Base-by-base conservation (phyloP, 306 rosid genomes). In the Erythrophleum fordii region DNA sequence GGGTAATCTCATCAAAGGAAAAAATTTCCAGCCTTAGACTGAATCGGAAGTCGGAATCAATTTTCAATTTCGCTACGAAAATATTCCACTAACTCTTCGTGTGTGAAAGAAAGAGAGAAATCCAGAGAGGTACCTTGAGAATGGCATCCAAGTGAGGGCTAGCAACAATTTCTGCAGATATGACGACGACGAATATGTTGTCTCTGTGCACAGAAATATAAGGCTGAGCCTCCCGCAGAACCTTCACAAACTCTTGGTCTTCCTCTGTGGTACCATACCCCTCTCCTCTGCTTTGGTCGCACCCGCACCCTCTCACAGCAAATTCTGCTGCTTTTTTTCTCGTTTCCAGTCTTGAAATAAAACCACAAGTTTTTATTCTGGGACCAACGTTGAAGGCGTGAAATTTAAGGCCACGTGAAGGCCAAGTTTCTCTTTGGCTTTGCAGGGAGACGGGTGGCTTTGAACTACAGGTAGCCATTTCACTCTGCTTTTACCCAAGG, bases 221-320 rank as follows among this genome's bases (percentile, higher is more conserved):
- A 4, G 97, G 94, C 76, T 89, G 94, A n/a, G 92, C 90, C 80
- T 94, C 94, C 23, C 87, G 49, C 1, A 94, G 83, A 28, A 80
- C 89, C 68, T 85, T 85, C 17, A 92, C 95, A 4, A 88, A 88
- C 44, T 64, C 55, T 67, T 18, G 42, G 26, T 91, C 98, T 60
- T 87, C 90, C 74, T 90, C 87, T 9, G 80, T 55, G n/a, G 48
- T 55, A 0, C 56, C 84, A 53, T 58, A 45, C 1, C 37, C 82
- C 10, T 44, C 83, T 26, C 39, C 62, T 0, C 44, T 51, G 16
- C 7, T 69, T 25, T 51, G 34, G 41, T 26, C 60, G 29, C 85
- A 81, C 62, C 73, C 18, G 46, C 81, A 37, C 25, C 39, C 85
- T 83, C 85, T 77, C 25, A 68, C 75, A 55, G 20, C 22, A 48